A percentile compares a stretch with the other conserved stretches of the same genome.
Conservation (phyloP, 202 grass and related monocot genomes). For the Setaria italica region DNA sequence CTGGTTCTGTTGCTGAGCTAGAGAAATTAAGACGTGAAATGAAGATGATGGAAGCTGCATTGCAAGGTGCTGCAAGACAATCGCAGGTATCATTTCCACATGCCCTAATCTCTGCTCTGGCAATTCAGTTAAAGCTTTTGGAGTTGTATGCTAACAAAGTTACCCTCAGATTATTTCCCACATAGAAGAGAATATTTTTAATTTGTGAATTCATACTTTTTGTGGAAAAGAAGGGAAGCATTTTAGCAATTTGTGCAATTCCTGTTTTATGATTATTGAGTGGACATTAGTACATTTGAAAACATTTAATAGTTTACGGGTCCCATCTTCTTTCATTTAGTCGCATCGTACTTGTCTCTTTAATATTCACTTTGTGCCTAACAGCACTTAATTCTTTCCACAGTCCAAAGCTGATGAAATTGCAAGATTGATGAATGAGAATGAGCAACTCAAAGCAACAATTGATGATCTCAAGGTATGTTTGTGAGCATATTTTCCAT, state of each 20-base stretch:
- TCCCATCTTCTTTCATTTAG: slow-evolving; percentile 12
- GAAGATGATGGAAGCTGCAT: slow-evolving; percentile 99
- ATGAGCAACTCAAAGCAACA: slow-evolving; percentile 80
- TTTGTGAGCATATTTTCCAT: slow-evolving; percentile 42
- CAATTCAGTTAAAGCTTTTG: slow-evolving; percentile 27
- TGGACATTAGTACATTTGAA: slow-evolving; percentile 7
- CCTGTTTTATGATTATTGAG: background rate
- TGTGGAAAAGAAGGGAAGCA: slow-evolving; percentile 31
- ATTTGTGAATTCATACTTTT: slow-evolving; percentile 24
- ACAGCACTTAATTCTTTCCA: slow-evolving; percentile 37
- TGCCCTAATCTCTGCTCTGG: slow-evolving; percentile 3
- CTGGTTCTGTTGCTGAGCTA: slow-evolving; percentile 58
- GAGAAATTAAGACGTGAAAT: slow-evolving; percentile 90
- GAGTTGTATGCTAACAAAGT: slow-evolving; percentile 16
- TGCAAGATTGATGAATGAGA: slow-evolving; percentile 94
- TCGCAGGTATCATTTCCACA: slow-evolving; percentile 75
- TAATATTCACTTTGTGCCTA: slow-evolving; percentile 29
- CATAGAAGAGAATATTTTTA: slow-evolving; percentile 28
- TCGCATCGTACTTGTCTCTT: background rate
- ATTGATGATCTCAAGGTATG: slow-evolving; percentile 96
- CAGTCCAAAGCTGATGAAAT: slow-evolving; percentile 99
- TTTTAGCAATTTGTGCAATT: background rate
- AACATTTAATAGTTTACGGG: slow-evolving; percentile 20
- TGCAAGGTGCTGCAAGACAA: slow-evolving; percentile 97
- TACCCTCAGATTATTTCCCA: slow-evolving; percentile 36